Conservation (phyloP, 2,329 filamentous ascomycete genomes). For the Huntiella abstrusa region DNA sequence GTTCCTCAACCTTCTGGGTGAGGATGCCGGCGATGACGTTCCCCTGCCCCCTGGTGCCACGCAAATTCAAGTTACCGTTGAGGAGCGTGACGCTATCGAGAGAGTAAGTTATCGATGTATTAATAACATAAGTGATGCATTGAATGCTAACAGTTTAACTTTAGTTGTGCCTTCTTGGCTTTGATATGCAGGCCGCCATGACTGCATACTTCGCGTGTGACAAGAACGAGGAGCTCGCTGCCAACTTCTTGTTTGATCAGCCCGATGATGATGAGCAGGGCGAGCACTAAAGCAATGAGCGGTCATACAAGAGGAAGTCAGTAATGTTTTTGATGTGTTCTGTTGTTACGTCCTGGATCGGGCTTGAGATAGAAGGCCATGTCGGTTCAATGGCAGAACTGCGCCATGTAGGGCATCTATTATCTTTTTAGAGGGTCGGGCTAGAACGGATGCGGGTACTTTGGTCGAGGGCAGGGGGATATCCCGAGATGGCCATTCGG, state of each 20-base stretch:
- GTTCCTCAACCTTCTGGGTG: slow-evolving; percentile 76
- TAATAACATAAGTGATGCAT: neutral
- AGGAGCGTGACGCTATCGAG: slow-evolving; percentile 94
- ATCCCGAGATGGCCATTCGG: neutral
- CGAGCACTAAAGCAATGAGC: slow-evolving; percentile 1
- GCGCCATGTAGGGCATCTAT: no score
- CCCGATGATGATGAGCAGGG: slow-evolving; percentile 59
- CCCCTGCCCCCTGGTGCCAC: slow-evolving; percentile 75
- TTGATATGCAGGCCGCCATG: slow-evolving; percentile 81
- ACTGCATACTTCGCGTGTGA: slow-evolving; percentile 98
- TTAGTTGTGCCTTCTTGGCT: slow-evolving; percentile 79
- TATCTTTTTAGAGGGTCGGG: no score
- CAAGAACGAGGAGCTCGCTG: slow-evolving; percentile 96
- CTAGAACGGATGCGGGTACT: no score
- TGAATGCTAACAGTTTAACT: neutral
- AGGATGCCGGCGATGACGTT: slow-evolving; percentile 70
- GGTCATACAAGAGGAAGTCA: neutral
- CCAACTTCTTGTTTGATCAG: slow-evolving; percentile 96
- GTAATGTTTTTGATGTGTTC: neutral
- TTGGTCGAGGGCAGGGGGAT: no score
- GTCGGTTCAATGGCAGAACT: neutral
- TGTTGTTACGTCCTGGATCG: neutral
- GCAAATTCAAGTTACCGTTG: slow-evolving; percentile 79
- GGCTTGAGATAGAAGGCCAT: neutral
- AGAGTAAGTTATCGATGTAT: slow-evolving; percentile 36